These are phyloP conservation scores for Yamadazyma siamensis DNA, from an alignment of 1,139 yeast species.

Conservation along the genomic window DNA sequence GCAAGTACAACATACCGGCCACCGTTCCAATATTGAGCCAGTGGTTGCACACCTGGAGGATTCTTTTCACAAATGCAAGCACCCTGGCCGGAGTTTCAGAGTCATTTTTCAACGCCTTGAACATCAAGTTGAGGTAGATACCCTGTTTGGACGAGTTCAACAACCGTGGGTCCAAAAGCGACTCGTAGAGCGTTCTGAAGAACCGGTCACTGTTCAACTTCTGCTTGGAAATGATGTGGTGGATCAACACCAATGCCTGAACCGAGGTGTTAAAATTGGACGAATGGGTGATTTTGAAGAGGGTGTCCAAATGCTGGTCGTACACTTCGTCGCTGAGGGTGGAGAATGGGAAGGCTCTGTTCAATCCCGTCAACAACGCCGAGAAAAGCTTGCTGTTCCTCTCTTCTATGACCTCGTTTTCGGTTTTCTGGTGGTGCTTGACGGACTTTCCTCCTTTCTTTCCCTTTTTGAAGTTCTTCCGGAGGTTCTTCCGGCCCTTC, in stretches of 20 bases:
- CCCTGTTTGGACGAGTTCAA: slow-evolving; percentile 84
- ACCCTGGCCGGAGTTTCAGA: slow-evolving; percentile 56
- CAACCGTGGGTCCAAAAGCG: slow-evolving; percentile 80
- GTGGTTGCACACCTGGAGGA: slow-evolving; percentile 76
- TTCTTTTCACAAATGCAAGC: slow-evolving; percentile 87
- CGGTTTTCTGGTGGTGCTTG: slow-evolving; percentile 61
- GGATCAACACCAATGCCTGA: slow-evolving; percentile 83
- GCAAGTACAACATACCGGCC: slow-evolving; percentile 81
- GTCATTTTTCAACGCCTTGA: slow-evolving; percentile 79
- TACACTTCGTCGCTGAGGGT: slow-evolving; percentile 70
- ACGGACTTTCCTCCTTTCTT: slow-evolving; percentile 82
- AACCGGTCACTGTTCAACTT: slow-evolving; percentile 66
- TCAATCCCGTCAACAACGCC: slow-evolving; percentile 90
- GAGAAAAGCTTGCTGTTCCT: slow-evolving; percentile 82
- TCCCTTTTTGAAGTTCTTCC: slow-evolving; percentile 49
- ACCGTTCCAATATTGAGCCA: slow-evolving; percentile 90
- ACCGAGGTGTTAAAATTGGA: slow-evolving; percentile 92
- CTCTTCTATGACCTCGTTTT: slow-evolving; percentile 74
- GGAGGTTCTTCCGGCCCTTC: slow-evolving; percentile 51
- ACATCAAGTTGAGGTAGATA: slow-evolving; percentile 79
- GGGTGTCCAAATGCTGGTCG: slow-evolving; percentile 74
- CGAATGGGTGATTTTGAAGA: slow-evolving; percentile 89
- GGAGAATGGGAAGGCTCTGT: slow-evolving; percentile 94
- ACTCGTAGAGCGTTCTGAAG: slow-evolving; percentile 86
- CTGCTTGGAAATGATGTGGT: slow-evolving; percentile 66